These are phyloP conservation scores for Solanum chiquidenum DNA, from an alignment of 257 asterid genomes.

Conservation along the genomic window DNA sequence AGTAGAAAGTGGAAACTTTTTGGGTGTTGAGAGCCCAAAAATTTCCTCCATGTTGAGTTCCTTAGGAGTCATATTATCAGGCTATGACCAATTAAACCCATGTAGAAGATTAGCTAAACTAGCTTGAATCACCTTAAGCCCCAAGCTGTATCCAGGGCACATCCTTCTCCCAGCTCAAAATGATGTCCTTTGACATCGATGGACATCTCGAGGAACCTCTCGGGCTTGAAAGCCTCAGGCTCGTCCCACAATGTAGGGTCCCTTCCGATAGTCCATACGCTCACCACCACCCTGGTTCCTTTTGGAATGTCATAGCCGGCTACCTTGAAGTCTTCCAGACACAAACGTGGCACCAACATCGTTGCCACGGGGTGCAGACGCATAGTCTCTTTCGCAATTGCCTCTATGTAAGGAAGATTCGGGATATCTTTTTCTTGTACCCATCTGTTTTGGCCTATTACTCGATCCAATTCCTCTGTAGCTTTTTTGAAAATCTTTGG, in stretches of 20 bases:
- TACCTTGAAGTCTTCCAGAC: constrained; percentile 54
- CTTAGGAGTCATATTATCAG: constrained; percentile 6
- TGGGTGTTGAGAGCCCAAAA: constrained; percentile 32
- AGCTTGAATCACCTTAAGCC: constrained; percentile 30
- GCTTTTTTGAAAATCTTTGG: constrained; percentile 54
- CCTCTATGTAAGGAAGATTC: constrained; percentile 21
- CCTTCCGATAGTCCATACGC: constrained; percentile 25
- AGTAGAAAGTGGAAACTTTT: constrained; percentile 18
- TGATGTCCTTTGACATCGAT: constrained; percentile 26
- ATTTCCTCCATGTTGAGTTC: constrained; percentile 36
- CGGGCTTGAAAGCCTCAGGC: constrained; percentile 23
- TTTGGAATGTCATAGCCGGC: constrained; percentile 22
- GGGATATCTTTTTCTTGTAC: constrained; percentile 23
- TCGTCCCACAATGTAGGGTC: constrained; percentile 32
- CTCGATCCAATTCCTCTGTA: constrained; percentile 57
- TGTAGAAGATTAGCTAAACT: constrained; percentile 32
- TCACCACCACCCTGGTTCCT: constrained; percentile 26
- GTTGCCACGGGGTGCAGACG: constrained; percentile 48
- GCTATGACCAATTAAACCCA: constrained; percentile 30
- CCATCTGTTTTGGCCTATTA: constrained; percentile 49
- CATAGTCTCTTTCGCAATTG: constrained; percentile 38
- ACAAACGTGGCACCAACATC: constrained; percentile 47
- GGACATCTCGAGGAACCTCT: constrained; percentile 21
- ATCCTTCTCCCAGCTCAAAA: constrained; percentile 42
- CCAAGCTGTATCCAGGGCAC: constrained; percentile 34